phyloP scores from a whole-genome alignment of 2,329 filamentous ascomycete species.

The Trematosphaeria pertusa region DNA sequence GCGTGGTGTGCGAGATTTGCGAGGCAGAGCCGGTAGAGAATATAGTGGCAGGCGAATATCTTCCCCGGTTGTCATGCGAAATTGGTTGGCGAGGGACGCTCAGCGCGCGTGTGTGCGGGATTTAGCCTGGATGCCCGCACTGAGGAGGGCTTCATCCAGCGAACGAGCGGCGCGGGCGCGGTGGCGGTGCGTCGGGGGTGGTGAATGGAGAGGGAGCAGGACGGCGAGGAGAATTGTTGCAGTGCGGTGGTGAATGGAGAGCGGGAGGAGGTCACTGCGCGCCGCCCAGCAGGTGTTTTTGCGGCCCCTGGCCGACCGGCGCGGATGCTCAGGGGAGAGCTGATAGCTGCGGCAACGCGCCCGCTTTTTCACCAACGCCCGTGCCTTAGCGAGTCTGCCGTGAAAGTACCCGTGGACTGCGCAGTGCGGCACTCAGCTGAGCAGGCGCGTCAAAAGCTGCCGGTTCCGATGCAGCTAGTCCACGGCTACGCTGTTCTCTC shows the following conservation, averaged over 20 bases:
- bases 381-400: constrained; percentile 4
- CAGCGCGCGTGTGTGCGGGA: constrained; percentile 12
- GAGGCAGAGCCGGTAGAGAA: constrained; percentile 16
- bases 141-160: constrained; percentile 9
- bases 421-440: too few relatives aligned
- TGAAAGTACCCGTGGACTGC: too few relatives aligned
- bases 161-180: constrained; percentile 4
- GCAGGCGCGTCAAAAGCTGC: too few relatives aligned
- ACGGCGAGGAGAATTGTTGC: neutral
- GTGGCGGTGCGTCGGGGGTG: neutral
- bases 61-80: constrained; percentile 19
- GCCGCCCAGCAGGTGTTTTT: too few relatives aligned
- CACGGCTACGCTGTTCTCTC: too few relatives aligned
- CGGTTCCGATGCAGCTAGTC: too few relatives aligned
- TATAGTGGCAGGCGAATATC: constrained; percentile 18
- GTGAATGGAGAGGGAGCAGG: constrained; percentile 2
- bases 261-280: too few relatives aligned
- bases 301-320: constrained; percentile 6
- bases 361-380: neutral
- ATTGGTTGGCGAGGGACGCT: constrained; percentile 12
- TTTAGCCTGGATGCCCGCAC: constrained; percentile 21
- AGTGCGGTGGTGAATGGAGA: constrained; percentile 1
- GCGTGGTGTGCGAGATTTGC: constrained; percentile 15
- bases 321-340: constrained; percentile 1
- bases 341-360: neutral